phyloP scores from a whole-genome alignment of 2,329 filamentous ascomycete genomes.

The Zymoseptoria brevis region DNA sequence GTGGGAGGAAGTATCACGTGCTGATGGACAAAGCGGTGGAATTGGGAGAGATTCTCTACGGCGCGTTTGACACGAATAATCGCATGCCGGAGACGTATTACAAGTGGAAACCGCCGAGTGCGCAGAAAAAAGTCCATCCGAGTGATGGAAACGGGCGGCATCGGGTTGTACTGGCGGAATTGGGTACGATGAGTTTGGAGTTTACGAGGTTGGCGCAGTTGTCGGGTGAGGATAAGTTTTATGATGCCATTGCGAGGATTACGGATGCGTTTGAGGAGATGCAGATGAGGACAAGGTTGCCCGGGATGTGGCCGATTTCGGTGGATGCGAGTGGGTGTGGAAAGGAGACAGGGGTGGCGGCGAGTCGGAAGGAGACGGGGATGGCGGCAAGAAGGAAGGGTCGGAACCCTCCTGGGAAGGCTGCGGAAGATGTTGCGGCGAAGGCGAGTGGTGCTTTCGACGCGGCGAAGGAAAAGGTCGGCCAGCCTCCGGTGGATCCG shows the following conservation, averaged over 20 bases:
- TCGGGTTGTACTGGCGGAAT: constrained; percentile 54
- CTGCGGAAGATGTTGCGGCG: constrained; percentile 2
- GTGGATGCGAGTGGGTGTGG: constrained; percentile 78
- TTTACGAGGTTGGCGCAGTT: constrained; percentile 85
- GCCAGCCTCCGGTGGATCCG: neutral
- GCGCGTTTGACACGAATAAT: constrained; percentile 85
- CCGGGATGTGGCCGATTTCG: constrained; percentile 71
- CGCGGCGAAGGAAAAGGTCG: neutral
- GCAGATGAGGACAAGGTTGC: constrained; percentile 62
- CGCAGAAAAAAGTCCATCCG: constrained; percentile 55
- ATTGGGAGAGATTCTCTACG: constrained; percentile 71
- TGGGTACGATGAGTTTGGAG: constrained; percentile 76
- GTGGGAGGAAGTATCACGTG: constrained; percentile 58
- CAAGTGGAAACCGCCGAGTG: constrained; percentile 61
- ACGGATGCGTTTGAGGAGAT: constrained; percentile 69
- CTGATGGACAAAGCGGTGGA: constrained; percentile 72
- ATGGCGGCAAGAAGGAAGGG: neutral
- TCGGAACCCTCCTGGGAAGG: neutral
- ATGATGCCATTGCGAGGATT: constrained; percentile 80
- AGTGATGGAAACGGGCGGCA: constrained; percentile 11
- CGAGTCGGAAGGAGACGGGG: neutral
- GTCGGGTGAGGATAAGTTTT: constrained; percentile 73
- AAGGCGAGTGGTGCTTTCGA: neutral
- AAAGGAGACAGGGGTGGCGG: constrained; percentile 24
- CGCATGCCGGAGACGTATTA: constrained; percentile 83